Evolutionary conservation across 352 stramenopile species (phyloP).

Genomic region (Pythium utonaiense): DNA sequence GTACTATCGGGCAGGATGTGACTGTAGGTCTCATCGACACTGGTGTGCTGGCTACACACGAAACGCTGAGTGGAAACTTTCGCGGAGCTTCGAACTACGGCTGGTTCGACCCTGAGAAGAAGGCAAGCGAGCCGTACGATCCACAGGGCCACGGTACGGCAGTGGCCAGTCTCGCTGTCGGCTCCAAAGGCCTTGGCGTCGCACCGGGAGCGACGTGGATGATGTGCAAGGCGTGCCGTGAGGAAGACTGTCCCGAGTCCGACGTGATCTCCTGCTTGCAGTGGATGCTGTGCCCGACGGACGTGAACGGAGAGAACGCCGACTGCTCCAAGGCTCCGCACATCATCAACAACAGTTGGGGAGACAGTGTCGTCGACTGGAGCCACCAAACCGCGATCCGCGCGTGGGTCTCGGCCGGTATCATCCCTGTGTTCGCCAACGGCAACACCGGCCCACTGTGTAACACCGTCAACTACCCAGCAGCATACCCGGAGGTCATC

Average conservation of each 20-base stretch:
- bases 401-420: constrained; percentile 23
- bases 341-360: constrained; percentile 31
- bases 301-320: constrained; percentile 24
- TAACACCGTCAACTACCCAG: constrained; percentile 19
- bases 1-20: constrained; percentile 23
- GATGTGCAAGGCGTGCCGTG: constrained; percentile 28
- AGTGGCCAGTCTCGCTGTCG: constrained; percentile 8
- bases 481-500: constrained; percentile 17
- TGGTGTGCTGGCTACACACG: constrained; percentile 28
- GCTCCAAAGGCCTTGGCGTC: constrained; percentile 9
- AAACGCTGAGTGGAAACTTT: constrained; percentile 27
- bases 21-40: constrained; percentile 33
- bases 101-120: constrained; percentile 33
- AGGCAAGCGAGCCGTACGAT: constrained; percentile 17
- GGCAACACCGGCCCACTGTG: constrained; percentile 24
- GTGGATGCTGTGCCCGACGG: constrained; percentile 31
- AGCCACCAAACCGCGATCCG: constrained; percentile 14
- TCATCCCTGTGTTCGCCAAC: constrained; percentile 26
- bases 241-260: constrained; percentile 21
- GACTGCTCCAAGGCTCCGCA: constrained; percentile 26
- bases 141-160: constrained; percentile 17
- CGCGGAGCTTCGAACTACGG: constrained; percentile 18
- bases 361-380: constrained; percentile 11
- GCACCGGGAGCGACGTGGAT: constrained; percentile 16
- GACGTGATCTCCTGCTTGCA: constrained; percentile 26